Evolutionary conservation across 2,329 filamentous ascomycete genomes (phyloP).

Genomic region (Verticillium nonalfalfae): DNA sequence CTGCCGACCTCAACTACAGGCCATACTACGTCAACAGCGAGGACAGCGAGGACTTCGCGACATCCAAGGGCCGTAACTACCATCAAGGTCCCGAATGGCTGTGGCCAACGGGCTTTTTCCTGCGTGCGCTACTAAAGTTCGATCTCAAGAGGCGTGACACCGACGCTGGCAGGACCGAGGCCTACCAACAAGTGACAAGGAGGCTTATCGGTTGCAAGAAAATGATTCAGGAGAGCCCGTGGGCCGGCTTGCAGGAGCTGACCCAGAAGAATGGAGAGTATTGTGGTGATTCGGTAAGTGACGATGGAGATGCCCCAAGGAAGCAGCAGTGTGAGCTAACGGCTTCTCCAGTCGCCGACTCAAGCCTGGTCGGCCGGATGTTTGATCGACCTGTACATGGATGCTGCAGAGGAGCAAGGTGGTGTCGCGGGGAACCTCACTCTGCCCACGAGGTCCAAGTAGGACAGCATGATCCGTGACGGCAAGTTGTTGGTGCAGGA

Average conservation of each 20-base stretch:
- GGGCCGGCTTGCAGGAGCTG: slow-evolving; percentile 89
- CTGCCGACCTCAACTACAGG: slow-evolving; percentile 84
- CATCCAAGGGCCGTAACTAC: slow-evolving; percentile 92
- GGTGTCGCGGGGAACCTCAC: slow-evolving; percentile 11
- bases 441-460: slow-evolving; percentile 17
- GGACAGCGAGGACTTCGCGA: slow-evolving; percentile 85
- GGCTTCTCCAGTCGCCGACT: slow-evolving; percentile 64
- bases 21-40: slow-evolving; percentile 95
- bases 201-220: slow-evolving; percentile 78
- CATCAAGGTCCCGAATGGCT: slow-evolving; percentile 98
- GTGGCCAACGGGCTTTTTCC: slow-evolving; percentile 95
- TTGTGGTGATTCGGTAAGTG: slow-evolving; percentile 79
- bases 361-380: slow-evolving; percentile 96
- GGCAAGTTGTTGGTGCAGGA: neutral
- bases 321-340: slow-evolving; percentile 2
- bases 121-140: slow-evolving; percentile 86
- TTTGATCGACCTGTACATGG: slow-evolving; percentile 92
- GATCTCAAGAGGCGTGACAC: slow-evolving; percentile 66
- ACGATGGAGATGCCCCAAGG: neutral
- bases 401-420: slow-evolving; percentile 58
- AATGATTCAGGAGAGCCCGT: slow-evolving; percentile 71
- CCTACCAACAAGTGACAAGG: slow-evolving; percentile 89
- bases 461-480: neutral
- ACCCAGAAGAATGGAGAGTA: slow-evolving; percentile 83
- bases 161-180: slow-evolving; percentile 66